Conservation (phyloP, 768 basidiomycete genomes). For the Inosperma sp. region DNA sequence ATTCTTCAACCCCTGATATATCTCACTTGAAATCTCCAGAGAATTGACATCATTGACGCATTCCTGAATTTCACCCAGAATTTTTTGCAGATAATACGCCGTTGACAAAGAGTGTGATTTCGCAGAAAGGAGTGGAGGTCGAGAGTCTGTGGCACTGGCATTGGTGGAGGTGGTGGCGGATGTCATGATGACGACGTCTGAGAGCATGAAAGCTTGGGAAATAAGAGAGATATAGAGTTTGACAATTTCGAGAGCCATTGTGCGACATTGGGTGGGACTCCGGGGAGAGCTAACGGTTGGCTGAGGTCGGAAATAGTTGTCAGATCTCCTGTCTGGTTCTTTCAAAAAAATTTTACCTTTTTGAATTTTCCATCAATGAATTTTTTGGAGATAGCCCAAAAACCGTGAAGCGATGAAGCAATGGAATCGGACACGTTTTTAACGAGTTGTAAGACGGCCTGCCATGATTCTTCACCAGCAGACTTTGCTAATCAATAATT, state of each 20-base stretch:
- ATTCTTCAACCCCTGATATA: constrained; percentile 54
- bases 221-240: constrained; percentile 80
- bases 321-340: too few relatives aligned
- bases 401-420: constrained; percentile 74
- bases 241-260: constrained; percentile 85
- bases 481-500: constrained; percentile 48
- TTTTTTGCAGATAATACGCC: constrained; percentile 69
- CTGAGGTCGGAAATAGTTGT: not conserved
- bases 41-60: constrained; percentile 71
- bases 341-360: constrained; percentile 47
- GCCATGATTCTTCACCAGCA: constrained; percentile 75
- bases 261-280: constrained; percentile 75
- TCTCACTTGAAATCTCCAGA: constrained; percentile 75
- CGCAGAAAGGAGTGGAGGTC: constrained; percentile 56
- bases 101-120: constrained; percentile 77
- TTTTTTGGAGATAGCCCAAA: constrained; percentile 86
- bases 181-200: constrained; percentile 37
- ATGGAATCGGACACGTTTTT: constrained; percentile 81
- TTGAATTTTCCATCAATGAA: constrained; percentile 92
- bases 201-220: constrained; percentile 80
- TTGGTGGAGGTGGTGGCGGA: constrained; percentile 31
- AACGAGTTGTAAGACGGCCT: constrained; percentile 65
- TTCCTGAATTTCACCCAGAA: constrained; percentile 81
- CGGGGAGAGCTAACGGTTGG: constrained; percentile 42
- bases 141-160: not conserved